Conservation (phyloP, 441 rosid genomes). For the Populus trichocarpa region DNA sequence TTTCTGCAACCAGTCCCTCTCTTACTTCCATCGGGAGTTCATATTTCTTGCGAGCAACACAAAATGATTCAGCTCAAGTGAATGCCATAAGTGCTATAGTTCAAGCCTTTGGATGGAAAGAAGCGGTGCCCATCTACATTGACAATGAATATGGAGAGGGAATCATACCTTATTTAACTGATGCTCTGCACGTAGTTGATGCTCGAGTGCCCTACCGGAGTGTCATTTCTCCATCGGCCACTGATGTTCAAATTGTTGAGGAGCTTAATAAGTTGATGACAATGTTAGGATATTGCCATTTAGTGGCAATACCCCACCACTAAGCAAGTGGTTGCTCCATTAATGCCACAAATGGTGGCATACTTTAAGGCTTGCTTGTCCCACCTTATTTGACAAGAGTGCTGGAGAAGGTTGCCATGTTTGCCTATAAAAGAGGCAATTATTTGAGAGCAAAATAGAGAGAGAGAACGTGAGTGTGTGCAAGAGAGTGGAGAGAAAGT, state of each 20-base stretch:
- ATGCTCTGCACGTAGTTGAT: slow-evolving; percentile 42
- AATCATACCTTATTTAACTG: slow-evolving; percentile 42
- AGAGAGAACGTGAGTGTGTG: no score
- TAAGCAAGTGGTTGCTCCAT: no score
- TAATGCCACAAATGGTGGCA: no score
- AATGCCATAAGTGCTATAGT: slow-evolving; percentile 41
- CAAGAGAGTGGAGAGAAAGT: no score
- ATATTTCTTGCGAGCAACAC: slow-evolving; percentile 44
- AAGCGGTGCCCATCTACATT: slow-evolving; percentile 47
- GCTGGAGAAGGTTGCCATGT: no score
- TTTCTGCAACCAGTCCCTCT: slow-evolving; percentile 53
- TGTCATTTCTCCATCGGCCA: slow-evolving; percentile 33
- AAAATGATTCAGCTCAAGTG: slow-evolving; percentile 42
- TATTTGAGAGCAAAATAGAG: no score
- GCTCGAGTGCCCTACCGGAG: slow-evolving; percentile 39
- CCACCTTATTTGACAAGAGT: no score
- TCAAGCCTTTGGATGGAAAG: slow-evolving; percentile 51
- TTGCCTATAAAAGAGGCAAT: no score
- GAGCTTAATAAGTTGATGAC: slow-evolving; percentile 54
- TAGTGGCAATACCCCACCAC: no score
- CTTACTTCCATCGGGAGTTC: slow-evolving; percentile 37
- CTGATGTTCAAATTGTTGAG: slow-evolving; percentile 30
- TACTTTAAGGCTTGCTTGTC: no score
- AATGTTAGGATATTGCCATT: no score
- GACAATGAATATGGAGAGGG: slow-evolving; percentile 48